Percentiles rank a stretch among this genome's conserved stretches.
These are phyloP conservation scores for Corymbia maculata DNA, from an alignment of 345 rosid genomes.

Conservation along the genomic window DNA sequence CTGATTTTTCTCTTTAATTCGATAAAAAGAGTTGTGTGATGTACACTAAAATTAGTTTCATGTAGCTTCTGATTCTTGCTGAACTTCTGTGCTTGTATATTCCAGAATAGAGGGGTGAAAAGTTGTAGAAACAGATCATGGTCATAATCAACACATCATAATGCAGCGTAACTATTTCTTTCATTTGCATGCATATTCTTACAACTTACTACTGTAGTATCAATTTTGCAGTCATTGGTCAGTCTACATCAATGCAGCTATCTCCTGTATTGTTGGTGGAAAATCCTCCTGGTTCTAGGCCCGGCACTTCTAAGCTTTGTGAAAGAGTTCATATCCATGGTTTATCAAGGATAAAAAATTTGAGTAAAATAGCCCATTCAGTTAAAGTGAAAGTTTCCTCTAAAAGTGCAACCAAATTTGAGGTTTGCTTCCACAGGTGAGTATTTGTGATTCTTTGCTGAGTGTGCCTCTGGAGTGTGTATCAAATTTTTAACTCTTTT, in stretches of 20 bases:
- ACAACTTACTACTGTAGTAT: not conserved
- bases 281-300: conserved; percentile 63
- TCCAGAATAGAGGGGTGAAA: not conserved
- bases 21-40: not conserved
- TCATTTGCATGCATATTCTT: not conserved
- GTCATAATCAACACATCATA: not conserved
- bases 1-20: not conserved
- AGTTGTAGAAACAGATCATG: not conserved
- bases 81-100: not conserved
- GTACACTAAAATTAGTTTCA: not conserved
- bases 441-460: conserved; percentile 2
- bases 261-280: conserved; percentile 43
- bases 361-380: conserved; percentile 62
- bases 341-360: conserved; percentile 41
- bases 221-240: conserved; percentile 47
- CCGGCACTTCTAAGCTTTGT: conserved; percentile 38
- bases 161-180: not conserved
- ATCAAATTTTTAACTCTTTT: not conserved
- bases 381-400: conserved; percentile 39
- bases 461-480: not conserved
- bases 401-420: conserved; percentile 28
- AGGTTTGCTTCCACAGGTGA: conserved; percentile 86
- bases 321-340: conserved; percentile 71
- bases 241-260: conserved; percentile 24
- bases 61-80: not conserved